Evolutionary conservation across 306 rosid genomes (phyloP).

Genomic region (Hylodesmum podocarpum): DNA sequence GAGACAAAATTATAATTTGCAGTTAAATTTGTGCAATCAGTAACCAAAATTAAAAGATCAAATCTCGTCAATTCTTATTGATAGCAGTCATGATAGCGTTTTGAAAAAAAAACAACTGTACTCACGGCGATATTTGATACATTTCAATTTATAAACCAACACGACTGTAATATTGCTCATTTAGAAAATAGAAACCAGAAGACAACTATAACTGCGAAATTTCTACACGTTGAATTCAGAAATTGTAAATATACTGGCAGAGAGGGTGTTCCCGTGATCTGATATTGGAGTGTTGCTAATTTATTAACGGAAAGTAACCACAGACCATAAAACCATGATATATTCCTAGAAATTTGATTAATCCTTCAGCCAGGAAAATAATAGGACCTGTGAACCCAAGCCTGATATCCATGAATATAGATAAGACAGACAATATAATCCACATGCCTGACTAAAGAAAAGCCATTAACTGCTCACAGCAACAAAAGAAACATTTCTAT

Average conservation of each 20-base stretch:
- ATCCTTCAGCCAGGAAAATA: background rate
- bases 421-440: background rate
- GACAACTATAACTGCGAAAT: no score
- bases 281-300: background rate
- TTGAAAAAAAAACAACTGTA: no score
- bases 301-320: background rate
- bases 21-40: no score
- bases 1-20: no score
- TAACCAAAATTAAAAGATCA: no score
- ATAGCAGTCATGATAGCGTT: no score
- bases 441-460: background rate
- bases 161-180: background rate
- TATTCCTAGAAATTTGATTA: background rate
- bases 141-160: background rate
- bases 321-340: background rate
- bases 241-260: background rate
- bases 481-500: slow-evolving; percentile 10
- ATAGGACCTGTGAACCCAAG: background rate
- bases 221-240: background rate
- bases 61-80: no score
- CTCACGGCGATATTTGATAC: no score
- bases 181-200: background rate
- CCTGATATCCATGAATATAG: background rate
- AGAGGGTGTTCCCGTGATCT: background rate
- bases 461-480: background rate